phyloP scores from a whole-genome alignment of 306 rosid species.

The Ammopiptanthus mongolicus region DNA sequence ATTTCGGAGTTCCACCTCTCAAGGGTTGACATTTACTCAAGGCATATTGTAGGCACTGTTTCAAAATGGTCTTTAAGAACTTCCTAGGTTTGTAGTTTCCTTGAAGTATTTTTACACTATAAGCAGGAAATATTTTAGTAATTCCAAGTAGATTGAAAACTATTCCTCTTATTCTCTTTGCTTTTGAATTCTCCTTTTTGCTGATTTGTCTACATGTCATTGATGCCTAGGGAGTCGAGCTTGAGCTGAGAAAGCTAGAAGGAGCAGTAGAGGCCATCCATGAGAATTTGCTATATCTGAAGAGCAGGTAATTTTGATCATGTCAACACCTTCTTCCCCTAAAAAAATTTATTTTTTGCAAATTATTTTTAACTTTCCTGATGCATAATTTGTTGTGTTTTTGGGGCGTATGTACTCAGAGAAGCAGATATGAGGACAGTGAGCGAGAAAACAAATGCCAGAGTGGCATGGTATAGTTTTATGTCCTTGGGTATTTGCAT shows the following conservation, averaged over 20 bases:
- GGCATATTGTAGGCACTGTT: neutral
- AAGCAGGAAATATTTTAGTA: neutral
- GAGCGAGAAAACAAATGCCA: slow-evolving; percentile 69
- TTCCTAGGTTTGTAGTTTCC: neutral
- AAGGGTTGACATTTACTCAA: neutral
- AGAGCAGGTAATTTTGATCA: slow-evolving; percentile 51
- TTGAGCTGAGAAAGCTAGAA: slow-evolving; percentile 86
- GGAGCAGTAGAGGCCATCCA: slow-evolving; percentile 89
- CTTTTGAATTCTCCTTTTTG: neutral
- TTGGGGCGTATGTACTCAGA: slow-evolving; percentile 24
- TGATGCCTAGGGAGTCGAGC: slow-evolving; percentile 72
- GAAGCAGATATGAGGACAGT: slow-evolving; percentile 86
- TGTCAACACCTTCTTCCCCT: neutral
- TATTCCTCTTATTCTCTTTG: neutral
- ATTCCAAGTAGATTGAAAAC: neutral
- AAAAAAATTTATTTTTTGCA: neutral
- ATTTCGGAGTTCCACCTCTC: neutral
- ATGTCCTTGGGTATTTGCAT: slow-evolving; percentile 78
- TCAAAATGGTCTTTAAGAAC: neutral
- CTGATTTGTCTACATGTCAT: slow-evolving; percentile 11
- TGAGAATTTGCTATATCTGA: slow-evolving; percentile 74
- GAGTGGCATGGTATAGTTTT: slow-evolving; percentile 80
- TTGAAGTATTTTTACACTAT: slow-evolving; percentile 2
- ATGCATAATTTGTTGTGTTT: neutral
- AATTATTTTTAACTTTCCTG: neutral